A percentile compares a stretch with the other conserved stretches of the same genome.
phyloP scores from a whole-genome alignment of 768 basidiomycete genomes.

The Amylocystis lapponica region DNA sequence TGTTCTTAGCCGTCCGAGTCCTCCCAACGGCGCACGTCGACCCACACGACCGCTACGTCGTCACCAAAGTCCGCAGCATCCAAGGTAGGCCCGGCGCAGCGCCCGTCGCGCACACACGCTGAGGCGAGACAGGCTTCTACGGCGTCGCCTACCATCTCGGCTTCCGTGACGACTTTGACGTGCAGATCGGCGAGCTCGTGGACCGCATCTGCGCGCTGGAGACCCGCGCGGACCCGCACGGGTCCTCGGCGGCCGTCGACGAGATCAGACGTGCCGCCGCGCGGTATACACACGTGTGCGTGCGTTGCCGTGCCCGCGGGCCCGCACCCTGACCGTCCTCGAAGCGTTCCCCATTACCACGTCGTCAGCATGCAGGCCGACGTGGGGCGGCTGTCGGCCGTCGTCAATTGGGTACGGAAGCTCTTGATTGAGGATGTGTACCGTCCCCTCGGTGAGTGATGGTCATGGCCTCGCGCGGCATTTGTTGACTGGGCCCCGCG shows the following conservation, averaged over 20 bases:
- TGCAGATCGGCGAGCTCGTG: constrained; percentile 43
- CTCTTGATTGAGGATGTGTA: constrained; percentile 61
- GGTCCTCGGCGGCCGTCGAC: constrained; percentile 26
- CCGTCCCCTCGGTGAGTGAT: constrained; percentile 43
- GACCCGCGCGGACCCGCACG: constrained; percentile 29
- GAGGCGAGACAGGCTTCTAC: constrained; percentile 50
- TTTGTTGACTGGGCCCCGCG: no score
- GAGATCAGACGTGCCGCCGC: constrained; percentile 38
- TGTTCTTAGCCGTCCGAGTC: constrained; percentile 57
- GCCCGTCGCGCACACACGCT: no score
- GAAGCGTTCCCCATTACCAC: constrained; percentile 54
- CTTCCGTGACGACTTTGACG: constrained; percentile 56
- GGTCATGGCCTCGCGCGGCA: no score
- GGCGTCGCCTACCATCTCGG: constrained; percentile 55
- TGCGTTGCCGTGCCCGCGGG: constrained; percentile 1
- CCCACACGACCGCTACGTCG: constrained; percentile 45
- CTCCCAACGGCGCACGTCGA: constrained; percentile 46
- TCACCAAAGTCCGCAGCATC: constrained; percentile 51
- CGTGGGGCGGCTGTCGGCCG: constrained; percentile 26
- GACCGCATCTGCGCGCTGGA: constrained; percentile 48
- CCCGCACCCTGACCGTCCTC: no score
- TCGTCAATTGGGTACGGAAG: constrained; percentile 39
- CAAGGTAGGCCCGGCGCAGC: constrained; percentile 38
- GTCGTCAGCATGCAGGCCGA: constrained; percentile 37
- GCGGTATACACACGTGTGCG: constrained; percentile 54